Evolutionary conservation across 2,329 filamentous ascomycete genomes (phyloP).

Genomic region (Aspergillus glaucus): DNA sequence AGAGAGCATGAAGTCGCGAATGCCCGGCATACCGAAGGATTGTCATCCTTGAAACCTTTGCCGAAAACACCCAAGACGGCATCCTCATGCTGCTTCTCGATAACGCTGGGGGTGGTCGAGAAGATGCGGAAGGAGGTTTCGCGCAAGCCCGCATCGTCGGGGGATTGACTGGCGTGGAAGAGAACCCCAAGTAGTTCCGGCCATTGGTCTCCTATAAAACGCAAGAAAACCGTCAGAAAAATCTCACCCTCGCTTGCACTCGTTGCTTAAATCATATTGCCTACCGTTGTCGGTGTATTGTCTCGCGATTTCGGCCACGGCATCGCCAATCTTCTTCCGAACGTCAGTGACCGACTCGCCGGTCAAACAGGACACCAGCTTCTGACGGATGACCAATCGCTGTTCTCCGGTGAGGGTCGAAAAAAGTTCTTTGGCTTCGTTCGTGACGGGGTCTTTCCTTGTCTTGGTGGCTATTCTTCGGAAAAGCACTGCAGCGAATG

Average conservation of each 20-base stretch:
- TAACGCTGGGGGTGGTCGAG: constrained; percentile 87
- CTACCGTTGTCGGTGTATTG: constrained; percentile 90
- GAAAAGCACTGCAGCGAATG: constrained; percentile 90
- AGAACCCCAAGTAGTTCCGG: constrained; percentile 78
- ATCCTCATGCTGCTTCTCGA: constrained; percentile 90
- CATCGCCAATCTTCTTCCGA: constrained; percentile 93
- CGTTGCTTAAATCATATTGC: constrained; percentile 24
- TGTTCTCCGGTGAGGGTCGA: constrained; percentile 69
- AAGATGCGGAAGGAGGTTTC: constrained; percentile 95
- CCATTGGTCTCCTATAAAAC: constrained; percentile 68
- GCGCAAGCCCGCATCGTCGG: constrained; percentile 75
- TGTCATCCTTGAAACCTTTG: constrained; percentile 84
- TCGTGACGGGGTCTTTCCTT: constrained; percentile 63
- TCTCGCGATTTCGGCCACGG: constrained; percentile 90
- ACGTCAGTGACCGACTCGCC: constrained; percentile 67
- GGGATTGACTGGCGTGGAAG: constrained; percentile 84
- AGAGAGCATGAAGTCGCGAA: not conserved
- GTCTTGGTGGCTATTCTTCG: constrained; percentile 86
- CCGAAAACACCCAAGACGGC: constrained; percentile 84
- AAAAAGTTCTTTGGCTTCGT: constrained; percentile 76
- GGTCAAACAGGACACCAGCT: constrained; percentile 70
- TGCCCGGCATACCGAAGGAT: constrained; percentile 58
- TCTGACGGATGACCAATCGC: constrained; percentile 71
- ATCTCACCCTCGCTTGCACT: too few species aligned
- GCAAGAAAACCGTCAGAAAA: constrained; percentile 8